These are phyloP conservation scores for Globisporangium perplexum DNA, from an alignment of 352 stramenopile genomes.

Conservation along the genomic window DNA sequence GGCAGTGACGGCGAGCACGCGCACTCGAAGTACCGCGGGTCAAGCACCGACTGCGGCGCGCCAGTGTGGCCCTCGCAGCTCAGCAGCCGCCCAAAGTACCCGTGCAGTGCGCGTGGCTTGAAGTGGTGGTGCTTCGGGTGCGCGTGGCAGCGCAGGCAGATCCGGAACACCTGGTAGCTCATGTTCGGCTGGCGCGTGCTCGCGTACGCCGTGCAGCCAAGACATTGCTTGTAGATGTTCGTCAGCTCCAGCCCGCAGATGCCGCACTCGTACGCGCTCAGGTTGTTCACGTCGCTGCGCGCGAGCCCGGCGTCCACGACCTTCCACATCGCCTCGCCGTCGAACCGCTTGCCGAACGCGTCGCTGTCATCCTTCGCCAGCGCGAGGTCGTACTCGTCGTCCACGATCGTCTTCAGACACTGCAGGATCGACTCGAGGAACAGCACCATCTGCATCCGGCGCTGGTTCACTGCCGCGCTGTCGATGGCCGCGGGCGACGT, in stretches of 20 bases:
- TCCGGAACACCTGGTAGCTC: constrained; percentile 55
- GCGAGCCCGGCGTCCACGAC: constrained; percentile 51
- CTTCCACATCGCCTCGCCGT: constrained; percentile 71
- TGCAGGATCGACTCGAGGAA: constrained; percentile 79
- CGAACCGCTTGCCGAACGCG: constrained; percentile 67
- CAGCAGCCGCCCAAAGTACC: constrained; percentile 61
- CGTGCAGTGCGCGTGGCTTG: constrained; percentile 49
- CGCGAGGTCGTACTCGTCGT: constrained; percentile 64
- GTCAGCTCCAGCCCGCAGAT: constrained; percentile 73
- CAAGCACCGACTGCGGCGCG: constrained; percentile 56
- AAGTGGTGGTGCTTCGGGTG: constrained; percentile 73
- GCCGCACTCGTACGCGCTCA: constrained; percentile 48
- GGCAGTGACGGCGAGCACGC: constrained; percentile 48
- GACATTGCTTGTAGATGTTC: constrained; percentile 84
- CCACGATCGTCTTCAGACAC: constrained; percentile 69
- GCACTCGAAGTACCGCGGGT: constrained; percentile 73
- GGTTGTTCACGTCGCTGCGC: constrained; percentile 14
- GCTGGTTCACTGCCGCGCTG: constrained; percentile 47
- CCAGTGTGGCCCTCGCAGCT: constrained; percentile 76
- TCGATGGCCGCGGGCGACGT: constrained; percentile 31
- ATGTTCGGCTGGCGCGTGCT: constrained; percentile 54
- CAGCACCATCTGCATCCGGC: constrained; percentile 73
- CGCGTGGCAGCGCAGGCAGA: constrained; percentile 66
- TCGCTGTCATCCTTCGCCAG: constrained; percentile 65
- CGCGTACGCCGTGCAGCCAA: constrained; percentile 69